Conservation (phyloP, 1,284 basidiomycete species). For the Waitea zeae region DNA sequence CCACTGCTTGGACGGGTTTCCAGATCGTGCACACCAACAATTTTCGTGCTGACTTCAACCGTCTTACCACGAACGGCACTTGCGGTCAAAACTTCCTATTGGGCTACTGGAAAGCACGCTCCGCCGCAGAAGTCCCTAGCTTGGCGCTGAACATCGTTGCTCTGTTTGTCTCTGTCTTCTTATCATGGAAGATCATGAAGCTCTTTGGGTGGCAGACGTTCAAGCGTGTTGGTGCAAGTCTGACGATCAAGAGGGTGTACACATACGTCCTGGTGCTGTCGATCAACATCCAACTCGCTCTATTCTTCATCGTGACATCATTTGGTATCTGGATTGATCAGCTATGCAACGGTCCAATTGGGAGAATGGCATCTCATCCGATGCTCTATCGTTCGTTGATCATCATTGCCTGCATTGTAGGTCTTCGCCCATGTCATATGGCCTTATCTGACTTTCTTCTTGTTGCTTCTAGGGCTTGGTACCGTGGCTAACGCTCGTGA, state of each 20-base stretch:
- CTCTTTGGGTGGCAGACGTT: conserved; percentile 71
- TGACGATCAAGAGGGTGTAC: conserved; percentile 56
- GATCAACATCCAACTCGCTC: conserved; percentile 52
- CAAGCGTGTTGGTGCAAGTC: conserved; percentile 66
- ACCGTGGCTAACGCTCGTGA: conserved; percentile 47
- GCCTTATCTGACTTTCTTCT: conserved; percentile 5
- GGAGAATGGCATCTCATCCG: conserved; percentile 25
- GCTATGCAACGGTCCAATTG: conserved; percentile 46
- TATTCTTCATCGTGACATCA: conserved; percentile 59
- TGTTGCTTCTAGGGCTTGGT: conserved; percentile 42
- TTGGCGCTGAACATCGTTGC: conserved; percentile 44
- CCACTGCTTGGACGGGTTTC: conserved; percentile 52
- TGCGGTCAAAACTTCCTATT: conserved; percentile 38
- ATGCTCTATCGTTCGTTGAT: conserved; percentile 36
- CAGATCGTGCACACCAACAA: conserved; percentile 39
- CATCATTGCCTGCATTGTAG: conserved; percentile 38
- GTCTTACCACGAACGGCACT: conserved; percentile 42
- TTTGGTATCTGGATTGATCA: conserved; percentile 65
- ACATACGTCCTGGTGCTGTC: conserved; percentile 53
- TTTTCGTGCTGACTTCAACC: conserved; percentile 38
- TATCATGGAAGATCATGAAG: conserved; percentile 65
- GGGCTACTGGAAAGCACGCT: conserved; percentile 39
- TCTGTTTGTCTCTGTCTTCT: conserved; percentile 37
- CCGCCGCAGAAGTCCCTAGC: conserved; percentile 41
- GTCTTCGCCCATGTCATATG: neutral